Evolutionary conservation across 768 basidiomycete species (phyloP).

Genomic region (Rhizopogon vesiculosus): DNA sequence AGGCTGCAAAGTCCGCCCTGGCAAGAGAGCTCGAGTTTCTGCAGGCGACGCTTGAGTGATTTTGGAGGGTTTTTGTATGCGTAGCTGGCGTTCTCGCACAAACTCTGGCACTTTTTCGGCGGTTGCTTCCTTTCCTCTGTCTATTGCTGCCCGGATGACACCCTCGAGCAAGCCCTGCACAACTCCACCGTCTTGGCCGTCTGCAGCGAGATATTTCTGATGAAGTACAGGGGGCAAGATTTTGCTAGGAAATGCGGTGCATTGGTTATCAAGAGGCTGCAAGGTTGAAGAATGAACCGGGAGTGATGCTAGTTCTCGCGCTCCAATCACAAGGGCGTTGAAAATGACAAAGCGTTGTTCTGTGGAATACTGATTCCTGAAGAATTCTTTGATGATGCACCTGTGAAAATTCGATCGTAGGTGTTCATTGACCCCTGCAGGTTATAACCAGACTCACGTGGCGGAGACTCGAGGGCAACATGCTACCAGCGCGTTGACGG

Average conservation of each 20-base stretch:
- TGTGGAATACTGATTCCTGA: no score
- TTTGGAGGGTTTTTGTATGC: slow-evolving; percentile 46
- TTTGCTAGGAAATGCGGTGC: slow-evolving; percentile 89
- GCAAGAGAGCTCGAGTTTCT: slow-evolving; percentile 9
- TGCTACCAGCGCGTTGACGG: slow-evolving; percentile 73
- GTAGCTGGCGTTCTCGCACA: slow-evolving; percentile 72
- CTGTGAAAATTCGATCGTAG: no score
- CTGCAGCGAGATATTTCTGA: slow-evolving; percentile 50
- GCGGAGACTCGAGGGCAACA: slow-evolving; percentile 77
- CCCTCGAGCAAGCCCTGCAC: slow-evolving; percentile 58
- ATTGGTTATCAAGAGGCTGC: no score
- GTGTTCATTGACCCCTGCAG: background rate
- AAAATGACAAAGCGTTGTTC: no score
- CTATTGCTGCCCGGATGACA: slow-evolving; percentile 60
- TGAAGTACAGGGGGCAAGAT: slow-evolving; percentile 70
- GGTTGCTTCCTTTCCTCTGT: slow-evolving; percentile 50
- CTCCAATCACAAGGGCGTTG: no score
- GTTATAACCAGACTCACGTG: slow-evolving; percentile 52
- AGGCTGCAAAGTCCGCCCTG: slow-evolving; percentile 4
- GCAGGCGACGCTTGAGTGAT: slow-evolving; percentile 38
- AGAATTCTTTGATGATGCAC: no score
- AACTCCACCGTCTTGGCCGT: slow-evolving; percentile 32
- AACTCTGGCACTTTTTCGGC: slow-evolving; percentile 56
- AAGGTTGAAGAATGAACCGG: no score
- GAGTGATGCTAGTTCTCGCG: no score